These are phyloP conservation scores for Penicillium oxalicum DNA, from an alignment of 2,329 filamentous ascomycete genomes.

Conservation along the genomic window DNA sequence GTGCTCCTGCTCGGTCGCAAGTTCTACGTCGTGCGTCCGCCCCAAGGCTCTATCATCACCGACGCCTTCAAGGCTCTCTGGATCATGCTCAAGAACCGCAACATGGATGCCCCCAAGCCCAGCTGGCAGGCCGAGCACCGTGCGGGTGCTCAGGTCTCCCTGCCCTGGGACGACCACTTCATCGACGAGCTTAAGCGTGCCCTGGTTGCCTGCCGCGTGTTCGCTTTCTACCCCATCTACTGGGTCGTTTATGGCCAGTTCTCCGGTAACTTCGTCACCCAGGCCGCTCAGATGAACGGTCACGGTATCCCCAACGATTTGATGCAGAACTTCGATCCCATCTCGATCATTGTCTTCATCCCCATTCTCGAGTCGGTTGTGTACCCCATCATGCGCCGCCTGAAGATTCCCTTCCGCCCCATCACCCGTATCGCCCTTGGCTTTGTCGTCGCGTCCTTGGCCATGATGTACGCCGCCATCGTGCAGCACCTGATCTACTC, in stretches of 20 bases:
- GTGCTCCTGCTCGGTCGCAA: slow-evolving; percentile 47
- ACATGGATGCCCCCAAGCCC: slow-evolving; percentile 61
- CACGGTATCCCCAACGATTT: slow-evolving; percentile 72
- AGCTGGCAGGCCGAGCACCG: slow-evolving; percentile 54
- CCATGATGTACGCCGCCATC: slow-evolving; percentile 57
- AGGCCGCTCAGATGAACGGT: slow-evolving; percentile 57
- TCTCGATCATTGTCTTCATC: slow-evolving; percentile 69
- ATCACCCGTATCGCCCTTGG: slow-evolving; percentile 70
- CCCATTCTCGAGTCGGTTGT: slow-evolving; percentile 63
- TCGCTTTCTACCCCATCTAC: slow-evolving; percentile 63
- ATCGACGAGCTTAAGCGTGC: slow-evolving; percentile 66
- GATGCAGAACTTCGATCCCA: slow-evolving; percentile 68
- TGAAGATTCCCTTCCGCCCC: slow-evolving; percentile 62
- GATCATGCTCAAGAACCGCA: slow-evolving; percentile 48
- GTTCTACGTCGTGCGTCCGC: slow-evolving; percentile 44
- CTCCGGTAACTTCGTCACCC: slow-evolving; percentile 61
- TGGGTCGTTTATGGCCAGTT: slow-evolving; percentile 66
- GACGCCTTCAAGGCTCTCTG: slow-evolving; percentile 59
- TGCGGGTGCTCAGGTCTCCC: slow-evolving; percentile 28
- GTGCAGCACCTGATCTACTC: slow-evolving; percentile 53
- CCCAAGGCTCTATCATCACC: slow-evolving; percentile 59
- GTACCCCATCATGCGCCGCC: slow-evolving; percentile 61
- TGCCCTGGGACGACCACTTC: slow-evolving; percentile 64
- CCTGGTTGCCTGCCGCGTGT: slow-evolving; percentile 63
- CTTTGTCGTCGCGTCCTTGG: slow-evolving; percentile 59